Conservation (phyloP, 192 early-diverging fungal species). For the Chytriomyces sp. region DNA sequence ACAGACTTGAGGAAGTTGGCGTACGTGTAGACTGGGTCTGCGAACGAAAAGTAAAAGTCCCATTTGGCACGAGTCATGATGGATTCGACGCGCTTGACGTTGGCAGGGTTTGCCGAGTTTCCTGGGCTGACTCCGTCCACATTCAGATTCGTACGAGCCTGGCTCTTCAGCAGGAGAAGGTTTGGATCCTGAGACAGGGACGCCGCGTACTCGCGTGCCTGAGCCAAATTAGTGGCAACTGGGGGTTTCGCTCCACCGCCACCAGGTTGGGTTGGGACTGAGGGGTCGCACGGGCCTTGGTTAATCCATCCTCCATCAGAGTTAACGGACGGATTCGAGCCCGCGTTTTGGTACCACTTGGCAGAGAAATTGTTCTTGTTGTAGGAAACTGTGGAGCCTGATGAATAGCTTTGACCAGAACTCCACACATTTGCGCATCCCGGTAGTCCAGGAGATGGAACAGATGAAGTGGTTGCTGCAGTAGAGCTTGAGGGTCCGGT, state of each 20-base stretch:
- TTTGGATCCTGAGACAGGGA: not conserved
- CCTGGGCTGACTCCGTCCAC: slow-evolving; percentile 6
- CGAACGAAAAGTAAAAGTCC: slow-evolving; percentile 17
- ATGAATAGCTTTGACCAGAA: not conserved
- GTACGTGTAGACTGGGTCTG: slow-evolving; percentile 32
- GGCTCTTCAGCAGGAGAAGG: slow-evolving; percentile 3
- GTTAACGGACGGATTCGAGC: slow-evolving; percentile 3
- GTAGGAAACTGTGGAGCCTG: not conserved
- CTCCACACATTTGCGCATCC: not conserved
- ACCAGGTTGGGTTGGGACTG: not conserved
- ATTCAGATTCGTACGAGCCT: not conserved
- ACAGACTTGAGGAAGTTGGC: slow-evolving; percentile 33
- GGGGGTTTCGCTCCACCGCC: not conserved
- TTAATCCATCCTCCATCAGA: slow-evolving; percentile 14
- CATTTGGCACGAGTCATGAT: slow-evolving; percentile 10
- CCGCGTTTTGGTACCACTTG: slow-evolving; percentile 20
- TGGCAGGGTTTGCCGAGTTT: slow-evolving; percentile 8
- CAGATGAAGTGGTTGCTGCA: not conserved
- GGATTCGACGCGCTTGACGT: slow-evolving; percentile 17
- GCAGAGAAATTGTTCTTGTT: slow-evolving; percentile 20
- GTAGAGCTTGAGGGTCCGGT: not conserved
- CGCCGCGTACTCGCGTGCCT: slow-evolving; percentile 9
- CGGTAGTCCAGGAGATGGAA: not conserved
- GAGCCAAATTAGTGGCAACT: slow-evolving; percentile 3
- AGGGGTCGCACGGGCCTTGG: slow-evolving; percentile 18